Evolutionary conservation across 148 eudicot genomes (phyloP), one percentile per base, ranked within the genome.

Genomic region (Diospyros lotus): DNA sequence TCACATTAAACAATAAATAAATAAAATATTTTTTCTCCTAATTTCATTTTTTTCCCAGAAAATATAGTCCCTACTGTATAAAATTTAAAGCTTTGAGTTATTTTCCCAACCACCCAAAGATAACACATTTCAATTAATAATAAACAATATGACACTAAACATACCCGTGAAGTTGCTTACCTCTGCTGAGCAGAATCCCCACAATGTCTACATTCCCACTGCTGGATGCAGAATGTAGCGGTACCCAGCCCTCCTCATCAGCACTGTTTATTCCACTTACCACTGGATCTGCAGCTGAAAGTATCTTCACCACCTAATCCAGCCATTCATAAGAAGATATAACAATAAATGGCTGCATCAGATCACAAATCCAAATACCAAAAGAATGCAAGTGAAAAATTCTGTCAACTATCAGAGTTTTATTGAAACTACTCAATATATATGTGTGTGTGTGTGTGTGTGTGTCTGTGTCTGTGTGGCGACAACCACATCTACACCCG

Each of bases 231-330:
- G 99, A 88, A 78, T 95, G 98, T 79, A 93, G 78, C 0, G 99
- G 98, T 6, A 86, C 93, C 99, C 99, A 95, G n/a, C 99, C 99
- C 85, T 91, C 99, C 72, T 95, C 99, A 72, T 93, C 98, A 11
- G 84, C 74, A 70, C 87, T 78, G 76, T 95, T 88, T 66, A 95
- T 80, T 76, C 89, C 84, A 77, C 84, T 82, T 43, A 82, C 80
- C 14, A 78, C 79, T 38, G 90, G 82, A 68, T 85, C 96, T 7
- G 81, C 89, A 75, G 88, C 91, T 52, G 93, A 87, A 42, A 95
- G 80, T 59, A 93, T 80, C 75, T 83, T 86, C 81, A 95, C 98
- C 73, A 89, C 90, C 98, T 95, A 59, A 72, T 77, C 46, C 77
- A 80, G 55, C 52, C 78, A 71, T 42, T 11, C 41, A 52, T 2